Conservation (phyloP, 768 basidiomycete genomes). For the Mycena rosella region DNA sequence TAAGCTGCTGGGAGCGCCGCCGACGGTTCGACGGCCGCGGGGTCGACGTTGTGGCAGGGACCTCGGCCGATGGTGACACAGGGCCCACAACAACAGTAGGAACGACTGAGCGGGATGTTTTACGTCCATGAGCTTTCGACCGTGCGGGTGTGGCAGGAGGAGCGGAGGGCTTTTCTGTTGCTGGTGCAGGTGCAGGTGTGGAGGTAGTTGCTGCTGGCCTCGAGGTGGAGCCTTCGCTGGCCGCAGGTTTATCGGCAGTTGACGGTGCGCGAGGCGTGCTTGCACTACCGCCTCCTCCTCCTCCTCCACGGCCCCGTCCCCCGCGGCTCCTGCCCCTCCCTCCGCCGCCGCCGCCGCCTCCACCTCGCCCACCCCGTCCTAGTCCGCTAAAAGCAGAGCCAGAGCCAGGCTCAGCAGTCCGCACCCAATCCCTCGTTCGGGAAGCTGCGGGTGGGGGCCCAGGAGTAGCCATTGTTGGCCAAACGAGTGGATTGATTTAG, state of each 20-base stretch:
- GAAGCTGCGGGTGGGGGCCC: constrained; percentile 46
- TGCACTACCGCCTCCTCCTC: constrained; percentile 1
- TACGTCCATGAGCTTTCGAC: constrained; percentile 50
- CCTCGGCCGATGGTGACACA: constrained; percentile 38
- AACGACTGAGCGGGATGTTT: constrained; percentile 47
- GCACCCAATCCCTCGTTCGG: constrained; percentile 58
- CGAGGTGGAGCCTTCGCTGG: constrained; percentile 11
- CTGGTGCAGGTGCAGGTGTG: constrained; percentile 10
- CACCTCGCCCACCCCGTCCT: constrained; percentile 49
- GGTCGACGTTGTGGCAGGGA: constrained; percentile 44
- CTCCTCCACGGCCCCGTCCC: constrained; percentile 34
- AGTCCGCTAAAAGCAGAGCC: constrained; percentile 62
- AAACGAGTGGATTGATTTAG: neutral
- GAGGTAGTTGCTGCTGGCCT: constrained; percentile 14
- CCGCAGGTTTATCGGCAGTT: constrained; percentile 6
- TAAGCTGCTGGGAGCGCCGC: constrained; percentile 60
- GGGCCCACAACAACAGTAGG: constrained; percentile 45
- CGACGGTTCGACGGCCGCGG: constrained; percentile 62
- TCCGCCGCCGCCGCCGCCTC: constrained; percentile 48
- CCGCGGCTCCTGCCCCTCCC: constrained; percentile 48
- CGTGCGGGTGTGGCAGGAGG: constrained; percentile 31
- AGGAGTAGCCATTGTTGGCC: constrained; percentile 58
- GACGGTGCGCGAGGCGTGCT: constrained; percentile 33
- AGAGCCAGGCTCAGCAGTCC: constrained; percentile 60
- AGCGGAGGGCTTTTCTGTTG: constrained; percentile 37